Conservation (phyloP, 2,329 filamentous ascomycete species). For the Coleophoma crateriformis region DNA sequence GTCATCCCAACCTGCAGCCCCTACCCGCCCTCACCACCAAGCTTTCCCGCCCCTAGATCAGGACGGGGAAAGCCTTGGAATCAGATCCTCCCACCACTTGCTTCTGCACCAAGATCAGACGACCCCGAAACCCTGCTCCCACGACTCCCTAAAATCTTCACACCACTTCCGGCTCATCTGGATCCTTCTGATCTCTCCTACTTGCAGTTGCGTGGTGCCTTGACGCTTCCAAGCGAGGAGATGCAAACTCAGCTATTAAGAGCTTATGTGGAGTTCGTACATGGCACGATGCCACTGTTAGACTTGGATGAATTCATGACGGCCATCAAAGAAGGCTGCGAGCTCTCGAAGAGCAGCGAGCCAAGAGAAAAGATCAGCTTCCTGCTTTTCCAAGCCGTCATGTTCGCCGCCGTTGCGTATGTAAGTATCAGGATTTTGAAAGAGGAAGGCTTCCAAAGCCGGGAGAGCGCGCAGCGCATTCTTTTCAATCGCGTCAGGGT, state of each 20-base stretch:
- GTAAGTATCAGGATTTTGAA: constrained; percentile 2
- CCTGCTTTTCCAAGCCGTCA: constrained; percentile 11
- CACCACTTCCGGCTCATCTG: neutral
- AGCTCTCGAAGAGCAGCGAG: constrained; percentile 44
- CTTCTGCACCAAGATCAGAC: constrained; percentile 2
- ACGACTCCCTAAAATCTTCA: neutral
- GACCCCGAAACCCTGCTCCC: neutral
- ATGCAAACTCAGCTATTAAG: constrained; percentile 76
- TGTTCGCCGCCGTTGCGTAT: constrained; percentile 9
- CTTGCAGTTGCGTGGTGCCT: constrained; percentile 72
- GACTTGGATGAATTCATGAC: constrained; percentile 55
- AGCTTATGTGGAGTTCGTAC: constrained; percentile 44
- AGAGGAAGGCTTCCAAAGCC: constrained; percentile 5
- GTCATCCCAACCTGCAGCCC: neutral
- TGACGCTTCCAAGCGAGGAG: constrained; percentile 62
- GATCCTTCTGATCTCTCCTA: constrained; percentile 41
- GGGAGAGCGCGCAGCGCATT: constrained; percentile 70
- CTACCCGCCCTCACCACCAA: neutral
- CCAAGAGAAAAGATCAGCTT: constrained; percentile 39
- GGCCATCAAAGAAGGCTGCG: constrained; percentile 44
- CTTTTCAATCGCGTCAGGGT: constrained; percentile 76
- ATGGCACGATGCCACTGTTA: constrained; percentile 84
- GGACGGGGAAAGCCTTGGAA: constrained; percentile 6
- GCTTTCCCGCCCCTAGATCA: neutral
- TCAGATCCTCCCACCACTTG: constrained; percentile 6